These are phyloP conservation scores for Calonectria crousiana DNA, from an alignment of 2,329 filamentous ascomycete genomes.

Conservation along the genomic window DNA sequence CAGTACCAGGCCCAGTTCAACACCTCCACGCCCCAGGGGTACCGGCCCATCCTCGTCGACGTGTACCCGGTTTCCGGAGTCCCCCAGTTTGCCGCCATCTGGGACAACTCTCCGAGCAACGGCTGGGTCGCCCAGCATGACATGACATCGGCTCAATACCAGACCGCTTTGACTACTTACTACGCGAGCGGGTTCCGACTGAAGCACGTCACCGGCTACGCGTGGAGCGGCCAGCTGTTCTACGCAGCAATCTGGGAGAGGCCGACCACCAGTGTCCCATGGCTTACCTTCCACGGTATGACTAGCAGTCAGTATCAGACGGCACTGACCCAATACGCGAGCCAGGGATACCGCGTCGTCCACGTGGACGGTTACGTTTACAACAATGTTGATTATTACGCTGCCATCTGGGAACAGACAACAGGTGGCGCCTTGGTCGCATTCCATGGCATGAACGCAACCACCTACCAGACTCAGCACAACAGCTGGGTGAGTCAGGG, in stretches of 20 bases:
- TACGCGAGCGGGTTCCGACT: neutral
- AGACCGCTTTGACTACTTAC: neutral
- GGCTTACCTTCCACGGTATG: neutral
- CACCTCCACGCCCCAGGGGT: neutral
- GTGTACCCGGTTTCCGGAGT: constrained; percentile 5
- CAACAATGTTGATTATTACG: constrained; percentile 17
- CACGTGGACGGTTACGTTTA: constrained; percentile 8
- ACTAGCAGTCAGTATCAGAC: constrained; percentile 8
- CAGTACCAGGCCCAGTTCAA: constrained; percentile 12
- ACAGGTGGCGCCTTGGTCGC: constrained; percentile 3
- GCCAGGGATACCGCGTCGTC: neutral
- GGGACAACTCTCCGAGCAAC: constrained; percentile 10
- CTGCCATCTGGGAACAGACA: constrained; percentile 18
- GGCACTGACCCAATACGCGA: neutral
- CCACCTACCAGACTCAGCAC: neutral
- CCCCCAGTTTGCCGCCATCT: constrained; percentile 7
- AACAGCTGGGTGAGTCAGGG: neutral
- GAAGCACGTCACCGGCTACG: constrained; percentile 14
- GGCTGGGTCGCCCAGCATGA: constrained; percentile 6
- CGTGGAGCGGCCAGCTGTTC: neutral
- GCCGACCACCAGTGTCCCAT: neutral
- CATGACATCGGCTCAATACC: constrained; percentile 8
- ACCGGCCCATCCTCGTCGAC: constrained; percentile 5
- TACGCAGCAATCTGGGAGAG: constrained; percentile 18
- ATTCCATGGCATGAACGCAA: neutral